Base-by-base conservation (phyloP, 495 filamentous ascomycete species). In the Viridothelium virens region DNA sequence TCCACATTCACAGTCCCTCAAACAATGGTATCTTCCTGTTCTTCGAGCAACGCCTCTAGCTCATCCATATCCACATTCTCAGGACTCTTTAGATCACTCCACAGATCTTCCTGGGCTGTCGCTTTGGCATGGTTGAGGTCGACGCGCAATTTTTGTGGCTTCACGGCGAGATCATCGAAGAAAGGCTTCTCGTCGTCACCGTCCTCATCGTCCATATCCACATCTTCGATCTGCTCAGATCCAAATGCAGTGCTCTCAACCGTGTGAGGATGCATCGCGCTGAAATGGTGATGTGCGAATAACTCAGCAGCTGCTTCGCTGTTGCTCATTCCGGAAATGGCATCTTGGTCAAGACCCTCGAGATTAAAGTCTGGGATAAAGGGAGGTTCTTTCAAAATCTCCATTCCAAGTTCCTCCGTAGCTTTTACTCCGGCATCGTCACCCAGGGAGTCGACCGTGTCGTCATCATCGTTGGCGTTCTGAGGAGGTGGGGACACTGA, bases 21-120 rank as follows among this genome's bases (percentile, higher is more conserved):
- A 59, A 31, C 11, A 34, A 36, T 9, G 14, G 53, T 31, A 36
- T 18, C 7, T 34, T 59, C 53, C 31, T 59, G 53, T 18, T 59
- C 53, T 7, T 4, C 82, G 74, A 98, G 84, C 79, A 97, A 83
- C 66, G 91, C 87, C 73, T 98, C 94, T 2, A 98, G 83, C 81
- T 98, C 94, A 56, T 95, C 89, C 41, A 98, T 82, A 77, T 91
- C 91, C 62, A 98, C 86, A 63, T 85, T 90, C 77, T 97, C 94
- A 0, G 91, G 92, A 75, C 87, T 93, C 67, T 86, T 82, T 69
- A 89, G 79, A 77, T 87, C 73, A 77, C 78, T 33, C 79, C 81
- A 65, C 78, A 77, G 63, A 80, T 75, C 69, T 67, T 74, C 69
- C 48, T n/a, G 14, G 61, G 34, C 66, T 14, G 37, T 14, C 16